Base-by-base conservation (phyloP, 768 basidiomycete species). In the Leucocoprinus leucothites region DNA sequence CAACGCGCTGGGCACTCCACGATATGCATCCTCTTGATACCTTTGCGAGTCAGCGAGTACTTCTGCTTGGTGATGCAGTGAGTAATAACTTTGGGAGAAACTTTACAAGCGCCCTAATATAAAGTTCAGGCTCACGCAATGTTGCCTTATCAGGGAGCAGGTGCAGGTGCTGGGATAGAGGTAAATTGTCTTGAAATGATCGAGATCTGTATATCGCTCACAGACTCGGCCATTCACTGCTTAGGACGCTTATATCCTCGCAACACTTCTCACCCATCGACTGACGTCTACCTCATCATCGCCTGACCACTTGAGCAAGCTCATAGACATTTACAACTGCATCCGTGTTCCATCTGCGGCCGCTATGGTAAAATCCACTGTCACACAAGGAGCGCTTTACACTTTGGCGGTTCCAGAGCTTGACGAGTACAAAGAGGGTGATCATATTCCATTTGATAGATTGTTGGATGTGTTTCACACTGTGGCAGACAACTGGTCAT, bases 231-330 rank as follows among this genome's bases (percentile, higher is more conserved):
- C n/a, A n/a, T n/a, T n/a, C n/a, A n/a, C n/a, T n/a, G n/a, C n/a
- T n/a, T n/a, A 86, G 74, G 78, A 75, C 55, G 74, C 72, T 5
- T 74, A 69, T 55, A 62, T 74, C 31, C 68, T 76, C 14, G 67
- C 72, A 9, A 65, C 64, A 1, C 62, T 74, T 34, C 67, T 78
- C 34, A 74, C 75, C 3, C 74, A 82, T 52, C 65, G 62, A 6
- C 34, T 55, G 4, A 71, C 35, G 21, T 34, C 48, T 9, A 34
- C 34, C 6, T 68, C 42, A 67, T 65, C 34, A 64, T 65, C 3
- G 58, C 25, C 28, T 1, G 47, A 25, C 36, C 55, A 14, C 49
- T 36, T 45, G n/a, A 28, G 42, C 11, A 24, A 22, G 19, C 35
- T 76, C 19, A 45, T 65, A 3, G 59, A 68, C 14, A 55, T 69